Base-by-base conservation (phyloP, 2,329 filamentous ascomycete species). In the Fusarium sp. region DNA sequence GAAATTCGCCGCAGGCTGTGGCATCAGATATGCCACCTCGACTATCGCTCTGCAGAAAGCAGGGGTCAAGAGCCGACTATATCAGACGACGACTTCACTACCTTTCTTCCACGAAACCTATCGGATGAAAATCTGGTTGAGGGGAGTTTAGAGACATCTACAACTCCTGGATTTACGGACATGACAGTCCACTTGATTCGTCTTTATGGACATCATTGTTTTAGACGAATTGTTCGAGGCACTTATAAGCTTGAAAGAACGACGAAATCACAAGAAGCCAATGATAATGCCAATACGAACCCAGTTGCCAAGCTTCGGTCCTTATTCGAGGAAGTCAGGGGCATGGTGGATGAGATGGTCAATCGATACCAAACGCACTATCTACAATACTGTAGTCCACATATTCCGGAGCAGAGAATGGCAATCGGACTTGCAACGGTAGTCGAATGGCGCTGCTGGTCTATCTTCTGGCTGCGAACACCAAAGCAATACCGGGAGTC, bases 11-110 rank as follows among this genome's bases (percentile, higher is more conserved):
- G 58, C 28, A 42, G 48, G n/a, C 15, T 61, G 9, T 61, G 58
- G 58, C 48, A 61, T 55, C 38, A 61, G 38, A 55, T 61, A 28
- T 61, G 58, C 22, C 28, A 61, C 26, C 58, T 61, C 5, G 58
- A 61, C 38, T 61, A 55, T 17, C 58, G 48, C 36, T 61, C 58
- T 22, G 47, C 58, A 35, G 58, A 61, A 42, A 52, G 47, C 8
- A 33, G 48, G 9, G 58, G 58, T 11, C 58, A 61, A 39, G 58
- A 61, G 20, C 58, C 58, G 7, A 61, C 58, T 9, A 55, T 61
- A 61, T 61, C 48, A 28, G 58, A 61, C 10, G 48, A 42, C 1
- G 58, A 61, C 5, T 61, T 42, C 3, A 61, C 47, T 4, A 55
- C 58, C 10, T 54, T 55, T 18, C 47, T 61, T 26, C 58, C 58